Conservation (phyloP, 352 stramenopile species). For the Phytophthora syringae region DNA sequence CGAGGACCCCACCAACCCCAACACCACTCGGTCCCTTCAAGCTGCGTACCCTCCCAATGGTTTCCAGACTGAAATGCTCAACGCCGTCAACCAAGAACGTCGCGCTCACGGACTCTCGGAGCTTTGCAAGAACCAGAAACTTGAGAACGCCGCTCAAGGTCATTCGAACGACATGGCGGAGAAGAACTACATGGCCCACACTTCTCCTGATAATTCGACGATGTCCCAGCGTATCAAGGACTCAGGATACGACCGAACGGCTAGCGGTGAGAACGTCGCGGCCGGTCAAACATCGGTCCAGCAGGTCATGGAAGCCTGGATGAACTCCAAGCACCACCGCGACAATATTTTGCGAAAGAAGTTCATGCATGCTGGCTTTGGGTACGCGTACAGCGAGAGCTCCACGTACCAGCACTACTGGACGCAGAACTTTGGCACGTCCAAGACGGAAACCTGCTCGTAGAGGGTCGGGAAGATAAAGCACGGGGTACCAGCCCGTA, state of each 20-base stretch:
- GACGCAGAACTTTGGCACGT: slow-evolving; percentile 61
- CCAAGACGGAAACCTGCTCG: slow-evolving; percentile 34
- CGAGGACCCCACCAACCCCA: slow-evolving; percentile 15
- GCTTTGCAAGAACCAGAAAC: slow-evolving; percentile 54
- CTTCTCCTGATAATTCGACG: slow-evolving; percentile 45
- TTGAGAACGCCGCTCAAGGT: slow-evolving; percentile 29
- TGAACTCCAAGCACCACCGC: slow-evolving; percentile 53
- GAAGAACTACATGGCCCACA: slow-evolving; percentile 64
- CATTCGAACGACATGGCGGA: slow-evolving; percentile 55
- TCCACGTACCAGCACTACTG: slow-evolving; percentile 59
- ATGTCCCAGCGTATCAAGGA: slow-evolving; percentile 43
- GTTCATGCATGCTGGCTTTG: slow-evolving; percentile 47
- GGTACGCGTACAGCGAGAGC: slow-evolving; percentile 37
- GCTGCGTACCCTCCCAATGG: slow-evolving; percentile 22
- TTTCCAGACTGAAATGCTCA: slow-evolving; percentile 45
- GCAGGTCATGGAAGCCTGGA: slow-evolving; percentile 59
- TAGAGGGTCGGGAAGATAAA: background rate
- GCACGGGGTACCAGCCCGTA: background rate
- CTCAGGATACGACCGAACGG: slow-evolving; percentile 50
- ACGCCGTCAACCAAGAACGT: slow-evolving; percentile 58
- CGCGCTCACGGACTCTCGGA: slow-evolving; percentile 32
- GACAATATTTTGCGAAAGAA: slow-evolving; percentile 52
- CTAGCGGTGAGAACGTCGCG: slow-evolving; percentile 65
- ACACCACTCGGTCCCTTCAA: slow-evolving; percentile 25
- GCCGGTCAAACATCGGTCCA: slow-evolving; percentile 45